These are phyloP conservation scores for Hyphodiscus sp. DNA, from an alignment of 2,329 filamentous ascomycete species.

Conservation along the genomic window DNA sequence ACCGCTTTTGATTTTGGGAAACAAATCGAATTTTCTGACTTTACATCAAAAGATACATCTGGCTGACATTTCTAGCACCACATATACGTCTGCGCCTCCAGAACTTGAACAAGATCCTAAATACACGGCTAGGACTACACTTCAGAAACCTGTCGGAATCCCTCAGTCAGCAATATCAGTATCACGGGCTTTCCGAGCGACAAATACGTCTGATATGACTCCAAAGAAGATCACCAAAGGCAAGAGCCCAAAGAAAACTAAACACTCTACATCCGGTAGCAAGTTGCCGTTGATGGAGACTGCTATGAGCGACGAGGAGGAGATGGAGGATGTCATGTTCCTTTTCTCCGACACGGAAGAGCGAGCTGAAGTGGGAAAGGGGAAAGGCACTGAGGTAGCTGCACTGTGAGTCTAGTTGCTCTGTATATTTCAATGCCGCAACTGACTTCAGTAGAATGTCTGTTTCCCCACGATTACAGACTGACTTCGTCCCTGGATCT, in stretches of 20 bases:
- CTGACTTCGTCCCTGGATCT: conserved; percentile 61
- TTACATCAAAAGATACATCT: neutral
- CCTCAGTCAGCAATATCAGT: conserved; percentile 25
- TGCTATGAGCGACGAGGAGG: conserved; percentile 22
- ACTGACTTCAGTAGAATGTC: neutral
- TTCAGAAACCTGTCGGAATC: conserved; percentile 20
- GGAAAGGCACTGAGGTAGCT: conserved; percentile 3
- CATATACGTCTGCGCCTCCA: neutral
- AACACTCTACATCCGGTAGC: neutral
- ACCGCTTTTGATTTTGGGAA: too few relatives aligned
- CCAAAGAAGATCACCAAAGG: neutral
- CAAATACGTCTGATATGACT: neutral
- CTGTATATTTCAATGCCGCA: neutral
- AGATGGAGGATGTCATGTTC: conserved; percentile 32
- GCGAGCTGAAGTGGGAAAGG: conserved; percentile 9
- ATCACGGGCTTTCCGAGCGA: conserved; percentile 22
- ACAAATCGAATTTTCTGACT: too few relatives aligned
- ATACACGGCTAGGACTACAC: conserved; percentile 14
- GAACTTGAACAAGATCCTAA: conserved; percentile 23
- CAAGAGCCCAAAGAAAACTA: neutral
- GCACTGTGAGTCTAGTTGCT: conserved; percentile 11
- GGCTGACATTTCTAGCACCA: conserved; percentile 1
- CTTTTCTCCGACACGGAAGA: conserved; percentile 32
- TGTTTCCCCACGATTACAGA: conserved; percentile 25
- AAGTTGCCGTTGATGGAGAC: neutral